phyloP scores from a whole-genome alignment of 345 rosid species.

The Eucalyptus guilfoylei region DNA sequence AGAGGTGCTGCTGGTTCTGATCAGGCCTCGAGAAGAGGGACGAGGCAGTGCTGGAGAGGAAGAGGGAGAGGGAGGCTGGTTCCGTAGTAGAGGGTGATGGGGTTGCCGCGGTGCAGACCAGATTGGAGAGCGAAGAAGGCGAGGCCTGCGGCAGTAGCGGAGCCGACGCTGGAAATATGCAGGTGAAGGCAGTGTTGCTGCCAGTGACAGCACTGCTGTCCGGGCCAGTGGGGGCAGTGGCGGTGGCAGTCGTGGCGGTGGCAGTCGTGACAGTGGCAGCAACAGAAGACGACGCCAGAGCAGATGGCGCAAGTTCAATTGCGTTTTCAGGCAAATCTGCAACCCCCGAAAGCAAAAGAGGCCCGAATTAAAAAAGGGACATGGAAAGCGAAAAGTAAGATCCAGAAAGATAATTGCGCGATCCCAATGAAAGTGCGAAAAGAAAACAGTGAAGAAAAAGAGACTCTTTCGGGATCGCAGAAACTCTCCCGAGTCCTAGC shows the following conservation, averaged over 20 bases:
- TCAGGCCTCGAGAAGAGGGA: constrained; percentile 24
- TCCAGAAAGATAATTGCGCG: background rate
- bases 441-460: background rate
- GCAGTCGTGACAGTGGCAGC: background rate
- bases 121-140: constrained; percentile 22
- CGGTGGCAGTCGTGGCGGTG: background rate
- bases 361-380: background rate
- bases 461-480: background rate
- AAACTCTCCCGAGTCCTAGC: constrained; percentile 1
- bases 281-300: background rate
- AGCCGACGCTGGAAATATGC: constrained; percentile 24
- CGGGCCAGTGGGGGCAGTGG: background rate
- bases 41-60: constrained; percentile 33
- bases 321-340: constrained; percentile 48
- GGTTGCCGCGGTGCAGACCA: constrained; percentile 1
- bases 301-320: constrained; percentile 12
- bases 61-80: constrained; percentile 68
- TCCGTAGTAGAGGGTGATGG: constrained; percentile 24
- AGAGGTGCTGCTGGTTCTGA: constrained; percentile 6
- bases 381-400: background rate
- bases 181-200: constrained; percentile 21
- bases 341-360: background rate
- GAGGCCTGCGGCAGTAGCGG: constrained; percentile 5
- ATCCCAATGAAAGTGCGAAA: background rate
- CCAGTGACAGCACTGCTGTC: background rate